Base-by-base conservation (phyloP, 108 stramenopile genomes). In the Cyclostephanos invisitatus region DNA sequence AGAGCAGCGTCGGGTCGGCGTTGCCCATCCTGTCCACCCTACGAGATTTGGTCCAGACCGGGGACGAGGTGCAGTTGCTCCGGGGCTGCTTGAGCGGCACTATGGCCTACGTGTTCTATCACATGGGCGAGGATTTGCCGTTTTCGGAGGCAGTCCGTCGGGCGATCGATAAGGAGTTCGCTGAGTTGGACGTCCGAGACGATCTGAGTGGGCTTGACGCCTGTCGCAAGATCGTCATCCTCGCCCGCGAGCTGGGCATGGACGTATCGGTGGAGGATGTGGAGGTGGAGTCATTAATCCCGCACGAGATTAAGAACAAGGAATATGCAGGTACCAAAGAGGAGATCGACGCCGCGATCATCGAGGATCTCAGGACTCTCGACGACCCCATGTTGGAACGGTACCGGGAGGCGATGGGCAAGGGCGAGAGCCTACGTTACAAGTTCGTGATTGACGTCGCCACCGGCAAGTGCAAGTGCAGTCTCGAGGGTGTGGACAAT, bases 1-100 rank as follows among this genome's bases (percentile, higher is more conserved):
- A 92, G 68, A 86, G 85, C 48, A 89, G 87, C 22, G 90, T 95
- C 17, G 94, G 94, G 5, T 85, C 87, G 15, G 89, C 87, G 17
- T 62, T 95, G n/a, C 92, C 91, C 46, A 75, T 95, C 27, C 47
- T 90, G 25, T 80, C 85, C 24, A 93, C 92, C 32, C 44, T 93
- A n/a, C 86, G 87, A 35, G 88, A 89, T 48, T 77, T 88, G 47
- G 60, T 81, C 24, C 81, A 85, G 58, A 86, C 85, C 9, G 92
- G 90, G 50, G 90, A 94, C 67, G 73, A 78, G 6, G 79, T 92
- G 38, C 60, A 85, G 24, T 42, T 65, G 36, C 74, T 94, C 44
- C 70, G 86, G 49, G 91, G 93, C 18, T 86, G 75, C 32, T 70
- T 94, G 25, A 86, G 86, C 67, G 90, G 89, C 28, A 91, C 90